A percentile compares a stretch with the other conserved stretches of the same genome.
Conservation (phyloP, 805 yeast species). For the Candida boleticola region DNA sequence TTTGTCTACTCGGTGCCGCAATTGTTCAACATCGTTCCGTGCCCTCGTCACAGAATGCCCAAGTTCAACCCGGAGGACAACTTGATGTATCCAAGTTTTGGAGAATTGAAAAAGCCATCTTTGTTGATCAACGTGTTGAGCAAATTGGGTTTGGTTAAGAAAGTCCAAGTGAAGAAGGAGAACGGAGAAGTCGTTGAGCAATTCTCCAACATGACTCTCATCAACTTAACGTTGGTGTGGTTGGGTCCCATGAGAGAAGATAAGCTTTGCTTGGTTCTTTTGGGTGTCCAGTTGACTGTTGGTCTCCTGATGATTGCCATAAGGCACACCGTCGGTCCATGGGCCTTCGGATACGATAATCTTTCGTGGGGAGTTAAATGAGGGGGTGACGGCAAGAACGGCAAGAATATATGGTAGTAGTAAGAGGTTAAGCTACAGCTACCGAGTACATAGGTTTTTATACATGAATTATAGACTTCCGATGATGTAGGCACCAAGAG, state of each 20-base stretch:
- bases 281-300: slow-evolving; percentile 59
- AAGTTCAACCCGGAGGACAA: slow-evolving; percentile 66
- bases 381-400: too few species aligned
- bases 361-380: slow-evolving; percentile 43
- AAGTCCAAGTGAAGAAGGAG: slow-evolving; percentile 19
- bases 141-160: slow-evolving; percentile 46
- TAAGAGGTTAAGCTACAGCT: too few species aligned
- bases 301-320: slow-evolving; percentile 67
- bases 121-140: slow-evolving; percentile 47
- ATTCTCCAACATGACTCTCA: slow-evolving; percentile 82
- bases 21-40: slow-evolving; percentile 78
- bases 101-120: slow-evolving; percentile 26
- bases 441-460: too few species aligned
- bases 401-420: too few species aligned
- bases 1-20: slow-evolving; percentile 93
- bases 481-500: too few species aligned
- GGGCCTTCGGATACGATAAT: slow-evolving; percentile 89
- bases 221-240: slow-evolving; percentile 80
- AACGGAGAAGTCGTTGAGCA: slow-evolving; percentile 24
- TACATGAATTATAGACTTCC: too few species aligned
- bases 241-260: slow-evolving; percentile 91
- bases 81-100: slow-evolving; percentile 62
- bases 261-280: slow-evolving; percentile 56
- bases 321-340: slow-evolving; percentile 82
- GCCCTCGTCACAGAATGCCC: slow-evolving; percentile 96